A percentile compares a stretch with the other conserved stretches of the same genome.
Evolutionary conservation across 768 basidiomycete species (phyloP).

Genomic region (Suillus discolor): DNA sequence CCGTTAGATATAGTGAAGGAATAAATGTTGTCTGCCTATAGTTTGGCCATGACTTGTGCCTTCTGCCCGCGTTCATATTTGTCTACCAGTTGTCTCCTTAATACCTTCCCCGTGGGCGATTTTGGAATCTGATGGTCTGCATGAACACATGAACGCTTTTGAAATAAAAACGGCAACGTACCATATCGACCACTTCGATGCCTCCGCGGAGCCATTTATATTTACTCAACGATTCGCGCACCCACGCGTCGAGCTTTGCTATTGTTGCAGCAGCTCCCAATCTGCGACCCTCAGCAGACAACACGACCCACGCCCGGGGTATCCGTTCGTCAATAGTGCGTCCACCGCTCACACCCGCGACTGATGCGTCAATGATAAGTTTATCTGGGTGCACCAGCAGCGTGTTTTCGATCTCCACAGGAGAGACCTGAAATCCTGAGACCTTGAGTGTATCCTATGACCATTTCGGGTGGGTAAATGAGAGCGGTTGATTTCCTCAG

Average conservation of each 20-base stretch:
- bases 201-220: slow-evolving; percentile 82
- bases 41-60: slow-evolving; percentile 20
- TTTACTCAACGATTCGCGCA: slow-evolving; percentile 62
- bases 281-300: slow-evolving; percentile 56
- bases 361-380: slow-evolving; percentile 65
- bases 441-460: slow-evolving; percentile 76
- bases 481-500: slow-evolving; percentile 20
- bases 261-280: slow-evolving; percentile 44
- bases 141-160: slow-evolving; percentile 2
- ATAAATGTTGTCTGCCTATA: slow-evolving; percentile 6
- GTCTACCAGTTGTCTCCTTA: slow-evolving; percentile 64
- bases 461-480: background rate
- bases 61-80: slow-evolving; percentile 44
- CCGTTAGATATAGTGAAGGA: too few species aligned
- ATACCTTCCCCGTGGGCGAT: slow-evolving; percentile 70
- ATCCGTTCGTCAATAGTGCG: slow-evolving; percentile 72
- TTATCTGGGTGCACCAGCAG: slow-evolving; percentile 62
- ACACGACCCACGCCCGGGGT: slow-evolving; percentile 78
- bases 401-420: slow-evolving; percentile 73
- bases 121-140: slow-evolving; percentile 61
- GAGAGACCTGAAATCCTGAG: slow-evolving; percentile 79
- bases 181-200: slow-evolving; percentile 63
- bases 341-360: slow-evolving; percentile 75
- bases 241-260: slow-evolving; percentile 60
- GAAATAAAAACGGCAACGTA: slow-evolving; percentile 30